Evolutionary conservation across 2,329 filamentous ascomycete genomes (phyloP), one percentile per base, ranked within the genome.

Genomic region (Orbilia blumenaviensis): DNA sequence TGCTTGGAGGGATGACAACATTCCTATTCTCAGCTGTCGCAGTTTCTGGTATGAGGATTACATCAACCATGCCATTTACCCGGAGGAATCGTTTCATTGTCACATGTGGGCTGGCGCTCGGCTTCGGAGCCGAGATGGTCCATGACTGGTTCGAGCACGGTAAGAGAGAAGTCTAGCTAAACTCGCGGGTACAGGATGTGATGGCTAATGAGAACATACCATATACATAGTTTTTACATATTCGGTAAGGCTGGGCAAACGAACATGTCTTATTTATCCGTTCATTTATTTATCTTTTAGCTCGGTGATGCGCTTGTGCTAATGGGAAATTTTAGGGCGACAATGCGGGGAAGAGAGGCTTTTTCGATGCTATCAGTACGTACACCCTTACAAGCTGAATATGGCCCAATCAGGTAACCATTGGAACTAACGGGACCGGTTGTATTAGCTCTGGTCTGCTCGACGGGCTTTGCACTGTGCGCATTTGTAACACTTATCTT

Each of bases 11-110:
- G 7, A 86, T 86, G 84, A 84, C 85, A 72, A 90, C 89, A 0
- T 91, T 91, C 82, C 84, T 91, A 14, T 91, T 91, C 84, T 85
- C 85, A 32, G 87, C 89, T 5, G 90, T 91, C 34, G 87, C 88
- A 0, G 86, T 90, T 2, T 89, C 87, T 10, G 89, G 89, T 81
- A 86, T 91, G 77, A 86, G 89, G 2, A 90, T 92, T 78, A 88
- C 91, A 73, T 86, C 86, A 9, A 68, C 67, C 38, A 72, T 62
- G 62, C 52, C 66, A 29, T 67, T 76, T 23, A 62, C 27, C 12
- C 52, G 62, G 34, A 44, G 73, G 2, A 91, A 90, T 79, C 85
- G 89, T 0, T 91, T 91, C 81, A 88, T 91, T 78, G 82, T 91
- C 21, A 90, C 89, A 0, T 88, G 88, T 0, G 84, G 84, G 81